Percentiles rank a stretch among this genome's conserved stretches.
Evolutionary conservation across 495 filamentous ascomycete species (phyloP).

Genomic region (Bryoglossum gracile): DNA sequence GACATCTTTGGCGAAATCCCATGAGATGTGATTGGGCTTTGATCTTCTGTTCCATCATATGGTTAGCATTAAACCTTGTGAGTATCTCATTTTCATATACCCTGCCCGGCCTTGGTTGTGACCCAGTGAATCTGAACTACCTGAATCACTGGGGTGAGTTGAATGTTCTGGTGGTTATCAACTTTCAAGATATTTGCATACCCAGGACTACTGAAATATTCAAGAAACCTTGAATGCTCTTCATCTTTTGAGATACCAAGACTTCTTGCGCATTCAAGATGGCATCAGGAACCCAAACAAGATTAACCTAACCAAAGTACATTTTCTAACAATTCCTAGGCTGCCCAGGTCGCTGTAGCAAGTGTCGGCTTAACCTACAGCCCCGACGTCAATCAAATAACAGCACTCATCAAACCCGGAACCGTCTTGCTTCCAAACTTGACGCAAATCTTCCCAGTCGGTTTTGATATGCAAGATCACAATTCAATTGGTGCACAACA

Average conservation of each 20-base stretch:
- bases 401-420: background rate
- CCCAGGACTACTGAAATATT: no score
- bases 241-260: no score
- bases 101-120: background rate
- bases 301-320: no score
- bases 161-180: no score
- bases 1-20: background rate
- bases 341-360: background rate
- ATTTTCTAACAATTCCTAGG: constrained; percentile 1
- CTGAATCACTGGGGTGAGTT: no score
- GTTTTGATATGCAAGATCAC: background rate
- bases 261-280: no score
- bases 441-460: background rate
- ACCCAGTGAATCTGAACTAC: background rate
- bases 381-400: background rate
- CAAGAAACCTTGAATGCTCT: no score
- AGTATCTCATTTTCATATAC: background rate
- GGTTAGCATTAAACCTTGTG: constrained; percentile 1
- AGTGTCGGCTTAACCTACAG: background rate
- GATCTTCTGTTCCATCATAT: background rate
- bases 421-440: constrained; percentile 2
- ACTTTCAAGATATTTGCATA: no score
- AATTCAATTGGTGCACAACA: constrained; percentile 2
- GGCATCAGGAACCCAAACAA: no score
- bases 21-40: background rate